Evolutionary conservation across 441 rosid genomes (phyloP).

Genomic region (Gossypium trilobum): DNA sequence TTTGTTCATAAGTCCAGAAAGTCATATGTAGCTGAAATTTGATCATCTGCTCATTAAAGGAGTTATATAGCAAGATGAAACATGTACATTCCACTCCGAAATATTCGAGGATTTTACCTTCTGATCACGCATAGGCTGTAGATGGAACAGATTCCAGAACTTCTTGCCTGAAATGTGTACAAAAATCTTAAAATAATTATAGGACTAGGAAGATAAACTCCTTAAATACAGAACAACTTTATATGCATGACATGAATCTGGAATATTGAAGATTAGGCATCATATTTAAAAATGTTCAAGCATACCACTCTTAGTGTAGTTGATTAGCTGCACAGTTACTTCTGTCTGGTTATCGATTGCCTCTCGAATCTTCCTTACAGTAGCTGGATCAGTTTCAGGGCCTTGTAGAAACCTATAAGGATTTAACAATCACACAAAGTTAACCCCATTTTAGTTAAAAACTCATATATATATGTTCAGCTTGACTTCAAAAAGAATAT

Average conservation of each 20-base stretch:
- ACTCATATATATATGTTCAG: not conserved
- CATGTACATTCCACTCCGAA: not conserved
- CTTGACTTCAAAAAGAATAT: not conserved
- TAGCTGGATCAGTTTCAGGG: conserved; percentile 89
- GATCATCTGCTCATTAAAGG: not conserved
- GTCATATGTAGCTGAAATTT: not conserved
- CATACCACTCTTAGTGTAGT: conserved; percentile 86
- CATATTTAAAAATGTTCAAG: not conserved
- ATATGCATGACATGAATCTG: not conserved
- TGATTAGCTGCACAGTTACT: conserved; percentile 88
- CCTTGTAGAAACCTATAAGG: conserved; percentile 80
- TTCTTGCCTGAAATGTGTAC: conserved; percentile 57
- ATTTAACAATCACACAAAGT: not conserved
- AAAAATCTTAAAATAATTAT: not conserved
- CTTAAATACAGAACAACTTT: not conserved
- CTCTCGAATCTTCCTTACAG: conserved; percentile 75
- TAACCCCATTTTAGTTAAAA: not conserved
- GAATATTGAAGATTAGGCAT: not conserved
- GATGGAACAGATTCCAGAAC: conserved; percentile 95
- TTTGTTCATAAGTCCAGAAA: no score
- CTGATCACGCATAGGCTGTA: conserved; percentile 99
- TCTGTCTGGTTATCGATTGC: conserved; percentile 89
- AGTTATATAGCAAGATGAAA: not conserved
- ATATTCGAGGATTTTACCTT: conserved; percentile 40
- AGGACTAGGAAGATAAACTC: not conserved